Evolutionary conservation across 1,139 yeast genomes (phyloP).

Genomic region (Kodamaea plutei): DNA sequence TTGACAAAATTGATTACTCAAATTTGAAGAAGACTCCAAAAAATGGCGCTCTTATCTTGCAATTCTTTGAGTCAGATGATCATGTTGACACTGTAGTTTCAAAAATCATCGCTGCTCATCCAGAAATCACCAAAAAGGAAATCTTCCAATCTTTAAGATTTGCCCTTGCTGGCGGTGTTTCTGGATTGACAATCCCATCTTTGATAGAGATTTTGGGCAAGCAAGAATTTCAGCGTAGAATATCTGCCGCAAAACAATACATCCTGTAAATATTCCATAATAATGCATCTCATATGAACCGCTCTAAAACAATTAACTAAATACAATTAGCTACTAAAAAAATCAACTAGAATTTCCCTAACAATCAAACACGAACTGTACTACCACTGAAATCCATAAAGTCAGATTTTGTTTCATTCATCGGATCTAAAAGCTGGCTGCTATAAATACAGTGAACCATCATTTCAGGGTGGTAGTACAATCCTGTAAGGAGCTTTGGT

Average conservation of each 20-base stretch:
- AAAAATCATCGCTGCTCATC: conserved; percentile 11
- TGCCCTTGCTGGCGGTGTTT: conserved; percentile 67
- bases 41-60: conserved; percentile 10
- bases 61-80: conserved; percentile 2
- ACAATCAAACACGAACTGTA: no score
- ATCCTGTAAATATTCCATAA: conserved; percentile 1
- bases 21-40: conserved; percentile 11
- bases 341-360: no score
- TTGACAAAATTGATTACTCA: conserved; percentile 36
- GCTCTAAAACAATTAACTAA: no score
- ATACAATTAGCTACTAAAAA: no score
- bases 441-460: conserved; percentile 86
- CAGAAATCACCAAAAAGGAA: conserved; percentile 36
- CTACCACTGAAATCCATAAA: conserved; percentile 37
- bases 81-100: conserved; percentile 13
- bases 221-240: conserved; percentile 36
- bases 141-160: conserved; percentile 61
- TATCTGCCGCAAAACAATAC: conserved; percentile 14
- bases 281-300: no score
- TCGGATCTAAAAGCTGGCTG: conserved; percentile 38
- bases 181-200: conserved; percentile 69
- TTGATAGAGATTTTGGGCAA: conserved; percentile 55
- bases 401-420: conserved; percentile 19
- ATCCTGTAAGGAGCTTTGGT: conserved; percentile 79
- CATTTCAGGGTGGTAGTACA: conserved; percentile 79